These are phyloP conservation scores for Axilococcus clingmanii DNA, from an alignment of 139 green algal species.

Conservation along the genomic window DNA sequence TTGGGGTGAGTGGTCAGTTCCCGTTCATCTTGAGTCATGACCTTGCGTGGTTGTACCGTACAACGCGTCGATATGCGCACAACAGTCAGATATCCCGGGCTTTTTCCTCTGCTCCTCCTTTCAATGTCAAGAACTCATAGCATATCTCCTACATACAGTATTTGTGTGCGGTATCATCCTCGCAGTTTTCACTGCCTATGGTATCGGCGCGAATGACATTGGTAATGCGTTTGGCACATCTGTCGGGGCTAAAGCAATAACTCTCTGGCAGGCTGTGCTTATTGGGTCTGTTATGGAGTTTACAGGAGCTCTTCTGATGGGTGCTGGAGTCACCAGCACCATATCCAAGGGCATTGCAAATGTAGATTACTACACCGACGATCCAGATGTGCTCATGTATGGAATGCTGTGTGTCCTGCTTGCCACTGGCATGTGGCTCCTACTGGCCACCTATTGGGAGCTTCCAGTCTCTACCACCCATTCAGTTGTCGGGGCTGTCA, in stretches of 20 bases:
- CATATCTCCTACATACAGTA: too few species aligned
- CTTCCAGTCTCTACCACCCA: constrained; percentile 29
- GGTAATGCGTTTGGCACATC: constrained; percentile 31
- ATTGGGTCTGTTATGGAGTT: constrained; percentile 29
- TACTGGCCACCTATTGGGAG: constrained; percentile 41
- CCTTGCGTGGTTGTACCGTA: not conserved
- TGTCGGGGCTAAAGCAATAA: constrained; percentile 22
- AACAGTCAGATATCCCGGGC: not conserved
- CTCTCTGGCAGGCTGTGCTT: constrained; percentile 22
- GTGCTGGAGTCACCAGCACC: constrained; percentile 31
- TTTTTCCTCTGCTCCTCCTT: not conserved
- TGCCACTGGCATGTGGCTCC: constrained; percentile 37
- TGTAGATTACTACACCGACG: constrained; percentile 6
- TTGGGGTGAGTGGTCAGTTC: too few species aligned
- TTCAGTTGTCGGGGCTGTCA: constrained; percentile 8
- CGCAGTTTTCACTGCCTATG: not conserved
- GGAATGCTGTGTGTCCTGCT: constrained; percentile 47
- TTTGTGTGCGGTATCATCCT: constrained; percentile 2
- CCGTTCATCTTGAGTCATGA: not conserved
- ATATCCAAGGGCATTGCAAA: constrained; percentile 27
- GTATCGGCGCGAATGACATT: constrained; percentile 18
- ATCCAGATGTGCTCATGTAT: constrained; percentile 35
- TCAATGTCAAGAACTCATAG: not conserved
- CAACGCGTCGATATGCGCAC: not conserved
- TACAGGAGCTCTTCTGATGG: constrained; percentile 28